Base-by-base conservation (phyloP, 441 rosid species). In the Arabidopsis hybrid region DNA sequence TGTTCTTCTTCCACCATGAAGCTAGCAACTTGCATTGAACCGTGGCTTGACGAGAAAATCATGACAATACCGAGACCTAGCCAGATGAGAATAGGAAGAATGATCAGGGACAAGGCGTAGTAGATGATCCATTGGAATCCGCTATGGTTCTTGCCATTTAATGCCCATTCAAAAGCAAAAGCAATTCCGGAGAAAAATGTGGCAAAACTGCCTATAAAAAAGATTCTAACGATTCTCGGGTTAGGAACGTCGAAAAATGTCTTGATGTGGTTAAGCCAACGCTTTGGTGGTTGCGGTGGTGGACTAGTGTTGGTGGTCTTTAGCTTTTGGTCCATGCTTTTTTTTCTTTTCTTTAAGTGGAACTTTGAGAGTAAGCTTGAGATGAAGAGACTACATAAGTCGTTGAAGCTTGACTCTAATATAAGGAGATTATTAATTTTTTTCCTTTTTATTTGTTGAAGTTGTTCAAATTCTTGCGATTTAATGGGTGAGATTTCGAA, bases 91-190 rank as follows among this genome's bases (percentile, higher is more conserved):
- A 42, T 21, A 39, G 67, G 59, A 66, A 74, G 53, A 16, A 39
- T 49, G 16, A 74, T 49, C n/a, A 66, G 51, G 21, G 42, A 74
- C 45, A 74, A 58, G 2, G 78, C 72, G 38, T 74, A 74, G 60
- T 74, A 74, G 35, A 74, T 74, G 60, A 66, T 49, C 78, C 78
- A 66, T 3, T 4, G 53, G 45, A 74, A 66, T 8, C 45, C 72
- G 4, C 1, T 9, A 18, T 66, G 67, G 38, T 43, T 66, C 35
- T 36, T 74, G 26, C 72, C 72, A 38, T 66, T 66, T 38, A 50
- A 39, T 6, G 35, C 8, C 60, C 78, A 74, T 13, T 74, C 78
- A 38, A 50, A 3, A 32, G 53, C 77, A 8, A 73, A 73, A 17
- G 50, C 66, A 8, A 58, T 1, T 21, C 77, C 77, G 10, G 60